Base-by-base conservation (phyloP, 1,139 yeast species). In the Pichia sp. region DNA sequence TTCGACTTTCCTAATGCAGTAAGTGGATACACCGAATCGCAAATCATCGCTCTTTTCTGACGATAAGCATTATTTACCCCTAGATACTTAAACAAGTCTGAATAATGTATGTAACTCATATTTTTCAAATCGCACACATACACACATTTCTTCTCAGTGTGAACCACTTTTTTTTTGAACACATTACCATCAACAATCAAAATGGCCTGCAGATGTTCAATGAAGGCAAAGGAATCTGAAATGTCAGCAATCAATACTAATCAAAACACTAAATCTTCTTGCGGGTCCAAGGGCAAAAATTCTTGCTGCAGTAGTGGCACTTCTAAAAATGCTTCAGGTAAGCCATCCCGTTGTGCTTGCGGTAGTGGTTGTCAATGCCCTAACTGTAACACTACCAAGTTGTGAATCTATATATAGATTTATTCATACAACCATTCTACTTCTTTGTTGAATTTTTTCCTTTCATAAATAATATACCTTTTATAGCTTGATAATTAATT, bases 341-440 rank as follows among this genome's bases (percentile, higher is more conserved):
- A 30, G 47, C 43, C 49, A 28, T 32, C 40, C 31, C 53, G 52
- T 41, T 57, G 61, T 46, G 51, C 51, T 23, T 57, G 61, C 42
- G 61, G 61, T 10, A 44, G 56, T 12, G 59, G 58, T 15, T 57
- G 61, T 39, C 42, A 47, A 18, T 57, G 61, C 43, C 55, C 59
- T 20, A 37, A 50, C n/a, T 58, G 61, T 47, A 58, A 58, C 50
- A 56, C 60, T 31, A 58, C 61, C 37, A 56, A 55, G 46, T 50
- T 52, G 23, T 52, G 41, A 36, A 7, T 22, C 15, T 25, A 15
- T 6, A 11, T 10, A 11, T 4, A 25, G 24, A 22, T 22, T 22
- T 22, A 6, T 22, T 22, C 24, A 22, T 22, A n/a, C n/a, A n/a
- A n/a, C n/a, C n/a, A n/a, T n/a, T n/a, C n/a, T n/a, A n/a, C n/a